Base-by-base conservation (phyloP, 768 basidiomycete genomes). In the Royoungia palumana region DNA sequence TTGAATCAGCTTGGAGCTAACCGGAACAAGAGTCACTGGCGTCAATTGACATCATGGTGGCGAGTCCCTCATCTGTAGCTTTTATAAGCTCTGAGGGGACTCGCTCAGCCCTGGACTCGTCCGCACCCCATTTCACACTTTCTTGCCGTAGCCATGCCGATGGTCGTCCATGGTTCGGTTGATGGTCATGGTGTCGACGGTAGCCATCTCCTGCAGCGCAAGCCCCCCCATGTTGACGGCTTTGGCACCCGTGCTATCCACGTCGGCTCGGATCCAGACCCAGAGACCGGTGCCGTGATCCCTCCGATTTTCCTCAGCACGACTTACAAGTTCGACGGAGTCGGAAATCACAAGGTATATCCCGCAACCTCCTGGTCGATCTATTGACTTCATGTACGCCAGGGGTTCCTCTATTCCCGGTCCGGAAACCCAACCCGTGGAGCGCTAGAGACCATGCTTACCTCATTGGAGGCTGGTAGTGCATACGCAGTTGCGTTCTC, bases 351-450 rank as follows among this genome's bases (percentile, higher is more conserved):
- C 73, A 84, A 84, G 76, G 87, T 85, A 35, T 19, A 34, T 48
- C 28, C n/a, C 12, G 28, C 35, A 14, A 5, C 5, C 9, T 1
- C 3, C 19, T 4, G 12, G 20, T 50, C 13, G 25, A 3, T 0
- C 14, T 4, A n/a, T n/a, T n/a, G n/a, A n/a, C n/a, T n/a, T n/a
- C n/a, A n/a, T n/a, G n/a, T n/a, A n/a, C n/a, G n/a, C n/a, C 27
- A 87, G 85, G 93, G 92, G 3, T 95, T 77, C 59, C 94, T 96
- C 61, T 99, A 99, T 67, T 85, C 90, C 6, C 83, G 95, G 17
- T 87, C 89, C 0, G 81, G 79, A 16, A 97, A 97, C 68, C 94
- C 95, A 0, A 95, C 93, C 55, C 78, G 95, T 0, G 72, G 82
- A 37, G 86, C 83, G 0, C 72, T 98, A 0, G 95, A 99, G 65